A percentile compares a stretch with the other conserved stretches of the same genome.
phyloP scores from a whole-genome alignment of 345 rosid species.

The Hypericum androsaemum region DNA sequence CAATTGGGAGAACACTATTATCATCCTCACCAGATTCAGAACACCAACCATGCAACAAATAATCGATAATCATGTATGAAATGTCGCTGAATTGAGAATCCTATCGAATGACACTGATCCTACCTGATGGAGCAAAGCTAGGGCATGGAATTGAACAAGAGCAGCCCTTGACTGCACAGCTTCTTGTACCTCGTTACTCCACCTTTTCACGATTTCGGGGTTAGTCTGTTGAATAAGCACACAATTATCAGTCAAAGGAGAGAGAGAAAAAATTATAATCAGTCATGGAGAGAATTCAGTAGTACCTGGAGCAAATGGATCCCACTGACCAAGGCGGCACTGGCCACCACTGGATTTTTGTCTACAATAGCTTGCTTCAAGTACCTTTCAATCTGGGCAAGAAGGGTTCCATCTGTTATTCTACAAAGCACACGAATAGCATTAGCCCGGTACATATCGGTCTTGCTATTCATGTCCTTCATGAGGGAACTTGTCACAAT shows the following conservation, averaged over 20 bases:
- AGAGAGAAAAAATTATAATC: neutral
- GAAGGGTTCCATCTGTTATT: constrained; percentile 86
- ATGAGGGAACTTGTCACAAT: constrained; percentile 95
- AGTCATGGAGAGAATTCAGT: neutral
- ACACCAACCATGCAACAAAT: too few relatives aligned
- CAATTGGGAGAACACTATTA: too few relatives aligned
- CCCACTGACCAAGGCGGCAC: constrained; percentile 98
- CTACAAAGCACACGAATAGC: constrained; percentile 96
- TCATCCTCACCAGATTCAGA: too few relatives aligned
- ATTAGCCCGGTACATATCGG: constrained; percentile 95
- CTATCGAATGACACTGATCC: constrained; percentile 5
- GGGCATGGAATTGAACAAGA: constrained; percentile 94
- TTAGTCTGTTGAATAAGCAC: constrained; percentile 38
- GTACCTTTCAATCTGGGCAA: constrained; percentile 87
- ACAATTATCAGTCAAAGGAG: neutral
- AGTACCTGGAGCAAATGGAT: constrained; percentile 88
- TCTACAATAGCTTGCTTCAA: constrained; percentile 98
- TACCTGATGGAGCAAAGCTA: constrained; percentile 88
- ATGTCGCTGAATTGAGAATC: too few relatives aligned
- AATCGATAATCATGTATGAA: too few relatives aligned
- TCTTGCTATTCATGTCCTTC: constrained; percentile 99
- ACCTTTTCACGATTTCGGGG: constrained; percentile 80
- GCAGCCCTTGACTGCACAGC: constrained; percentile 97
- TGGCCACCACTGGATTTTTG: constrained; percentile 95
- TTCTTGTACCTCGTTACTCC: constrained; percentile 99